Evolutionary conservation across 1,139 yeast species (phyloP).

Genomic region (Geotrichum cucujoidarum): DNA sequence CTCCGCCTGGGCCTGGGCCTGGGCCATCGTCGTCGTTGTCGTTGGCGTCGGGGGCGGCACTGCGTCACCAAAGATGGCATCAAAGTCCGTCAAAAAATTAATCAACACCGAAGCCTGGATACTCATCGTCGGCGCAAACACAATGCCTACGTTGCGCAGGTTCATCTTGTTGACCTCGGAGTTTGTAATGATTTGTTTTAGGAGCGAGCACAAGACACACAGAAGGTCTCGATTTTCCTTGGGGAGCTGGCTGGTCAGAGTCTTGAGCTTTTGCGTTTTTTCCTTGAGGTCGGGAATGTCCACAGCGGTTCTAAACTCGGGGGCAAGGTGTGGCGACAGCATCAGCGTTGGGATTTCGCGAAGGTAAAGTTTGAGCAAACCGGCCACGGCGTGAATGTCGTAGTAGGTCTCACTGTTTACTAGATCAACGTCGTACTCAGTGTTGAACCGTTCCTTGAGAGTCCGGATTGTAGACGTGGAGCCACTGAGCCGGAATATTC

Average conservation of each 20-base stretch:
- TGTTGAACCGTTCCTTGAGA: constrained; percentile 60
- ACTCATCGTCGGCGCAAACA: constrained; percentile 78
- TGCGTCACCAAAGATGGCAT: constrained; percentile 52
- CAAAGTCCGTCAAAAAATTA: constrained; percentile 60
- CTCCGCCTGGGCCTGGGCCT: too few species aligned
- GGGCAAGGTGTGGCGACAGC: constrained; percentile 49
- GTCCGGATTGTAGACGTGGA: constrained; percentile 73
- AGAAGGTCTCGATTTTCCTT: constrained; percentile 55
- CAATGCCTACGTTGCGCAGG: constrained; percentile 69
- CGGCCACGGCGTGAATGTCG: constrained; percentile 76
- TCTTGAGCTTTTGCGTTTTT: constrained; percentile 34
- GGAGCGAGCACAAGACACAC: constrained; percentile 59
- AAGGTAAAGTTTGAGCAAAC: constrained; percentile 66
- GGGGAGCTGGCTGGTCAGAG: constrained; percentile 41
- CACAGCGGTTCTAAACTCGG: constrained; percentile 38
- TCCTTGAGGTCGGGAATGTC: constrained; percentile 35
- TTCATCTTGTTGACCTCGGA: constrained; percentile 77
- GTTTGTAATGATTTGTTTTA: constrained; percentile 60
- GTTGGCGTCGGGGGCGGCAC: neutral
- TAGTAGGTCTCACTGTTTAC: constrained; percentile 36
- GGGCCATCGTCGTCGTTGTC: neutral
- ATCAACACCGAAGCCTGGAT: constrained; percentile 62
- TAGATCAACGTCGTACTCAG: constrained; percentile 64
- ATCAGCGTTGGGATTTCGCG: constrained; percentile 65
- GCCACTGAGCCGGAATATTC: constrained; percentile 87